Percentiles rank a stretch among this genome's conserved stretches.
Evolutionary conservation across 306 rosid genomes (phyloP).

Genomic region (Lithocarpus polystachyus): DNA sequence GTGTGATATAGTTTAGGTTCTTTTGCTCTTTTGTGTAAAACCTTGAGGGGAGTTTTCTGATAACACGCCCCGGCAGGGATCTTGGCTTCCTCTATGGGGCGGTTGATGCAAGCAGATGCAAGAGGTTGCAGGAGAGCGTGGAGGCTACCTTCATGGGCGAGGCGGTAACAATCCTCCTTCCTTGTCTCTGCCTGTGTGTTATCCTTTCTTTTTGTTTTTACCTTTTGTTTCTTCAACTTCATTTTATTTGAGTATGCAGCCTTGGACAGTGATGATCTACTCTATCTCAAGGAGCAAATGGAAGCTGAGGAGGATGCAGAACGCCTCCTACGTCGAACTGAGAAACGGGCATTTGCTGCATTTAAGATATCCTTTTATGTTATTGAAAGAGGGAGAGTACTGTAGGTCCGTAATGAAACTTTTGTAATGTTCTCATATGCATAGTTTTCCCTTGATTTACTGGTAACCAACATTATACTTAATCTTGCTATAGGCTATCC

Average conservation of each 20-base stretch:
- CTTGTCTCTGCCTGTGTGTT: conserved; percentile 11
- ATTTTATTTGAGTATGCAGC: conserved; percentile 69
- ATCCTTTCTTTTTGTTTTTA: conserved; percentile 7
- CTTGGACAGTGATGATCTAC: conserved; percentile 97
- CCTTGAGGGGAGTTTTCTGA: conserved; percentile 59
- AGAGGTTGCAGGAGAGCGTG: conserved; percentile 99
- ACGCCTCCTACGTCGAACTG: conserved; percentile 94
- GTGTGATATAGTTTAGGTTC: neutral
- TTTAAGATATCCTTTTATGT: conserved; percentile 88
- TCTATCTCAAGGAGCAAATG: conserved; percentile 99
- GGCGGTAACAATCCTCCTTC: conserved; percentile 64
- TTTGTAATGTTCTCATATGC: conserved; percentile 1
- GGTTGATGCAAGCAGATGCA: conserved; percentile 91
- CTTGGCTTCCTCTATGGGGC: conserved; percentile 75
- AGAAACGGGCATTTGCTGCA: conserved; percentile 96
- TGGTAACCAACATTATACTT: neutral
- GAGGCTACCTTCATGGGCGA: conserved; percentile 98
- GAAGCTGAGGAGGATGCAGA: conserved; percentile 99
- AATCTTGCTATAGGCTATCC: neutral
- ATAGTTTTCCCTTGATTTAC: neutral
- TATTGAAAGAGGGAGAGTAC: neutral
- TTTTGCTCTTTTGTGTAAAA: conserved; percentile 16
- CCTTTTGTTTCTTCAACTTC: conserved; percentile 29
- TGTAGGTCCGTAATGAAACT: neutral
- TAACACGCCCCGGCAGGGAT: conserved; percentile 99